Evolutionary conservation across 2,329 filamentous ascomycete species (phyloP).

Genomic region (Stylonectria norvegica): DNA sequence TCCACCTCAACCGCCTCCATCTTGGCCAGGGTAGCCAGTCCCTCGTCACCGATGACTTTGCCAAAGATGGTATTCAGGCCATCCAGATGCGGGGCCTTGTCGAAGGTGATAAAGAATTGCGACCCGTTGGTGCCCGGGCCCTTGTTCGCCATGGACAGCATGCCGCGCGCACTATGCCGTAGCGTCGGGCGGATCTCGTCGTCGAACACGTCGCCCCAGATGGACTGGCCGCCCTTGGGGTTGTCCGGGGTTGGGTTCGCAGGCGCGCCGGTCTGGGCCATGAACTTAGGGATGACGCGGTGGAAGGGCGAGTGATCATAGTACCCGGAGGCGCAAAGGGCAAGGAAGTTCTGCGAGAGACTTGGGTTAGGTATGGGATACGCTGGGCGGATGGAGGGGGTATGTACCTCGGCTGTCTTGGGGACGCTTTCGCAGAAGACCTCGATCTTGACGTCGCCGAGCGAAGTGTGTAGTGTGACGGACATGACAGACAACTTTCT

Average conservation of each 20-base stretch:
- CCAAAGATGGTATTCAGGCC: constrained; percentile 84
- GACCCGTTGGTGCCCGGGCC: constrained; percentile 70
- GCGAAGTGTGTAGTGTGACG: constrained; percentile 77
- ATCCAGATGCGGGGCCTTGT: constrained; percentile 75
- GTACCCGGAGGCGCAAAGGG: constrained; percentile 75
- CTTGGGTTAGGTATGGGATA: neutral
- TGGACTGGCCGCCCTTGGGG: constrained; percentile 67
- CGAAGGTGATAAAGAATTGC: constrained; percentile 80
- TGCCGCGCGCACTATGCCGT: constrained; percentile 64
- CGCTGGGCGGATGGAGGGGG: neutral
- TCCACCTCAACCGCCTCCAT: constrained; percentile 72
- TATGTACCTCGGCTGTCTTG: constrained; percentile 76
- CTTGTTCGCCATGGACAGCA: constrained; percentile 77
- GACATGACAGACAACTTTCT: constrained; percentile 46
- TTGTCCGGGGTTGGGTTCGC: constrained; percentile 53
- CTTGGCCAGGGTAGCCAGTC: constrained; percentile 62
- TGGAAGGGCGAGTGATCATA: constrained; percentile 76
- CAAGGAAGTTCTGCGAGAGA: constrained; percentile 71
- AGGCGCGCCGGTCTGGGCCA: constrained; percentile 71
- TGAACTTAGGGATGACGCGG: constrained; percentile 76
- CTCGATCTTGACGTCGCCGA: constrained; percentile 91
- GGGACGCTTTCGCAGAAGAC: constrained; percentile 94
- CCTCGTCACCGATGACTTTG: constrained; percentile 64
- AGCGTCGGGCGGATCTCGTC: constrained; percentile 75
- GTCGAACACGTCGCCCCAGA: constrained; percentile 71